Conservation (phyloP, 169 alveolate species). For the Eimeria tenella region DNA sequence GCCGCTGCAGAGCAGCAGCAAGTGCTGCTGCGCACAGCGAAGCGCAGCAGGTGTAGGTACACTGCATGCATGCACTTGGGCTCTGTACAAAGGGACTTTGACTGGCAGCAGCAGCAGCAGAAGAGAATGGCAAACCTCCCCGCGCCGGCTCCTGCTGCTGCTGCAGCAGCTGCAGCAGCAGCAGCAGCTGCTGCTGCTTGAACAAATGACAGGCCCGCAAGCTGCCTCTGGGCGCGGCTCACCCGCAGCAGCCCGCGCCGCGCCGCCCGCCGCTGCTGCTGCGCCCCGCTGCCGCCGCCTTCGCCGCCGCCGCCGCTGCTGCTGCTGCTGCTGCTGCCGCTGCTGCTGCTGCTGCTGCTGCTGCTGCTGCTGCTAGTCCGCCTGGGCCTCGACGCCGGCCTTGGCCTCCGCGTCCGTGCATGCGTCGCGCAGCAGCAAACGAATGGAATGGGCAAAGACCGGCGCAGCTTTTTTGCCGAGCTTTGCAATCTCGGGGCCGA, state of each 20-base stretch:
- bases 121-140: no score
- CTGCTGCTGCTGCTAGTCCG: not conserved
- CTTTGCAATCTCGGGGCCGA: not conserved
- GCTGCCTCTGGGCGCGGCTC: not conserved
- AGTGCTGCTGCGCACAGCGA: no score
- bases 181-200: not conserved
- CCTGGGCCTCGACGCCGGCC: not conserved
- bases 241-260: not conserved
- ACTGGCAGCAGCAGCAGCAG: no score
- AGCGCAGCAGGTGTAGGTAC: no score
- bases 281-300: not conserved
- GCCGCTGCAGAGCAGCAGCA: no score
- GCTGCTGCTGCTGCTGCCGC: constrained; percentile 1
- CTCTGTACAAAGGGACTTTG: no score
- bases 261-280: not conserved
- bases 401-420: not conserved
- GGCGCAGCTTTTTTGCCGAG: not conserved
- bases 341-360: not conserved
- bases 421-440: not conserved
- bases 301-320: not conserved
- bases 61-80: no score
- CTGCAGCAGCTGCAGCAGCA: not conserved
- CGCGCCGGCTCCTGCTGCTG: no score
- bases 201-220: not conserved
- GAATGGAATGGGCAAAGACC: not conserved